Conservation (phyloP, 1,284 basidiomycete species). For the Heimioporus punctisporus region DNA sequence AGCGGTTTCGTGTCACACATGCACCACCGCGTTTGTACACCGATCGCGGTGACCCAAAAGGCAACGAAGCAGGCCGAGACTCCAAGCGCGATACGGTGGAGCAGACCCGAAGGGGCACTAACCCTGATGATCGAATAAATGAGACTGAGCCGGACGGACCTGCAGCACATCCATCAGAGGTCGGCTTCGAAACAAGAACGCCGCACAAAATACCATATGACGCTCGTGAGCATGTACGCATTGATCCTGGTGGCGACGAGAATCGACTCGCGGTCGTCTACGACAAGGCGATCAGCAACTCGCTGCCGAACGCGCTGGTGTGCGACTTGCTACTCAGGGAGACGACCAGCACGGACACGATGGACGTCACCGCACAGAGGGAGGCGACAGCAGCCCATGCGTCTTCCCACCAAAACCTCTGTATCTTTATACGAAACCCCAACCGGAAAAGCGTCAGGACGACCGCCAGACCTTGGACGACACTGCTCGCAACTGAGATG, state of each 20-base stretch:
- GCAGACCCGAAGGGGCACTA: not conserved
- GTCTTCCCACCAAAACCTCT: slow-evolving; percentile 26
- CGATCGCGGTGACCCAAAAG: slow-evolving; percentile 3
- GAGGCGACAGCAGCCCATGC: slow-evolving; percentile 13
- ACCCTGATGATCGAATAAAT: slow-evolving; percentile 13
- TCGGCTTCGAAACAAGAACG: not conserved
- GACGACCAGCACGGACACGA: not conserved
- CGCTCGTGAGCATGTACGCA: slow-evolving; percentile 5
- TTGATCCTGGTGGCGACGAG: not conserved
- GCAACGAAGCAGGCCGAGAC: not conserved
- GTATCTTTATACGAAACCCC: slow-evolving; percentile 14
- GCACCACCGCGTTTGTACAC: slow-evolving; percentile 8
- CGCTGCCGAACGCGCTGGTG: no score
- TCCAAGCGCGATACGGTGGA: slow-evolving; percentile 1
- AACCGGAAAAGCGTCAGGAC: slow-evolving; percentile 19
- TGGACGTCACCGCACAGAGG: not conserved
- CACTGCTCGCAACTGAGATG: slow-evolving; percentile 5
- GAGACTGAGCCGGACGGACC: slow-evolving; percentile 18
- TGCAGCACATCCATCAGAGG: not conserved
- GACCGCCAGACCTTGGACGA: slow-evolving; percentile 1
- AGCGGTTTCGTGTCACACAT: not conserved
- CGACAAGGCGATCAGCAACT: not conserved
- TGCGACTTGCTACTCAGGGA: not conserved
- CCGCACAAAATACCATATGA: slow-evolving; percentile 6
- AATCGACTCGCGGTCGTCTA: not conserved